Base-by-base conservation (phyloP, 345 rosid genomes). In the Eucalyptus camaldulensis region DNA sequence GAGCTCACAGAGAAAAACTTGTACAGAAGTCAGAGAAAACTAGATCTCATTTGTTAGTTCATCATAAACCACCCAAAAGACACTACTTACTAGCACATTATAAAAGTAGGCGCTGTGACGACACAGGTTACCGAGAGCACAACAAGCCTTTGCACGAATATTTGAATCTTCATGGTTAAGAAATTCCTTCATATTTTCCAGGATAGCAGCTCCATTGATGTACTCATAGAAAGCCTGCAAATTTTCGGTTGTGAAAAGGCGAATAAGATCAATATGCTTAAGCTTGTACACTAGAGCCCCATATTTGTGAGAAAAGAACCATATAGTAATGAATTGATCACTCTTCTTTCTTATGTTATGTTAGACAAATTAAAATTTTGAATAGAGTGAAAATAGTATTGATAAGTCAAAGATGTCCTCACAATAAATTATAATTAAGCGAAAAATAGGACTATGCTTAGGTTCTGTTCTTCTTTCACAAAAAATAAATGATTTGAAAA, bases 71-170 rank as follows among this genome's bases (percentile, higher is more conserved):
- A 47, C 22, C 13, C 53, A 85, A 44, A 58, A 43, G 19, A 88
- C 87, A 47, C 80, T 47, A 91, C 97, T 93, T 95, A 96, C 99
- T 86, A 97, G 95, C 50, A 94, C 89, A 67, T 90, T 88, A 90
- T 98, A 97, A 90, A 98, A 98, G 92, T 96, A 96, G 86, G 96
- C 93, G 88, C 97, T 96, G 90, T 97, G 98, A 56, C 99, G 94
- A 90, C 99, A 97, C 99, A 97, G 96, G 91, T 97, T 97, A 67
- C 99, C 99, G 10, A 98, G 92, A 90, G 98, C 98, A 93, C 99
- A 96, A 93, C 99, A 98, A 86, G 99, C 93, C 94, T 98, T 98
- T 85, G 99, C 97, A 24, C 99, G 99, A 86, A 96, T 81, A 90
- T 97, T 96, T 58, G 97, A 95, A 92, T 97, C 98, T 67, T 94